Base-by-base conservation (phyloP, 208 protist genomes). In the Trypanosoma boissoni region DNA sequence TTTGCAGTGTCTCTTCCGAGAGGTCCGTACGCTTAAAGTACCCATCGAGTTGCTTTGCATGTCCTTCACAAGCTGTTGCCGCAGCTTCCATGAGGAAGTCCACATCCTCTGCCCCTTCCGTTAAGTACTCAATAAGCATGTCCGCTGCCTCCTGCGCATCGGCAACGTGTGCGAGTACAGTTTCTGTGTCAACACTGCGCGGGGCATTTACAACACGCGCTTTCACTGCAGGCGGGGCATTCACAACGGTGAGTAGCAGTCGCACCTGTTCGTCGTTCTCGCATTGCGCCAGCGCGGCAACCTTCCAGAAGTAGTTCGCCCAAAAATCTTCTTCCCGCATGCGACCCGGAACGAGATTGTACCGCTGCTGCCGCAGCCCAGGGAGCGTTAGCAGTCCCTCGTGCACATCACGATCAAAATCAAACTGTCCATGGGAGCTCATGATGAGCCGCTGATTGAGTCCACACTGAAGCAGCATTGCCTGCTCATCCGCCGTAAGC, bases 261-360 rank as follows among this genome's bases (percentile, higher is more conserved):
- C 65, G 58, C 29, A 83, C 80, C 63, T 91, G 80, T 14, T 73
- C 70, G 31, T 78, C 73, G 37, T 69, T 87, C 27, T 68, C 73
- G 45, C 87, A 94, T 29, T 60, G 34, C 20, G 58, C 66, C 5
- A 91, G 58, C 55, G 79, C 89, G n/a, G 79, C 66, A 9, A 84
- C 71, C 65, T 89, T 88, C 84, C 83, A 94, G 51, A 94, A 90
- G 60, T 86, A 94, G 60, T 87, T 85, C 14, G 72, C 71, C 84
- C 87, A 94, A 65, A 94, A 94, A 16, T 55, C 69, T 31, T 81
- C 71, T 21, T 94, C 87, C 42, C 72, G 71, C n/a, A 94, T 73
- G 28, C 60, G 64, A 1, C 68, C 58, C 4, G 87, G 87, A 27
- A 94, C 87, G 24, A 94, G 63, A 18, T 62, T 64, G 64, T 89